Evolutionary conservation across 2,329 filamentous ascomycete genomes (phyloP).

Genomic region (Aureobasidium namibiae): DNA sequence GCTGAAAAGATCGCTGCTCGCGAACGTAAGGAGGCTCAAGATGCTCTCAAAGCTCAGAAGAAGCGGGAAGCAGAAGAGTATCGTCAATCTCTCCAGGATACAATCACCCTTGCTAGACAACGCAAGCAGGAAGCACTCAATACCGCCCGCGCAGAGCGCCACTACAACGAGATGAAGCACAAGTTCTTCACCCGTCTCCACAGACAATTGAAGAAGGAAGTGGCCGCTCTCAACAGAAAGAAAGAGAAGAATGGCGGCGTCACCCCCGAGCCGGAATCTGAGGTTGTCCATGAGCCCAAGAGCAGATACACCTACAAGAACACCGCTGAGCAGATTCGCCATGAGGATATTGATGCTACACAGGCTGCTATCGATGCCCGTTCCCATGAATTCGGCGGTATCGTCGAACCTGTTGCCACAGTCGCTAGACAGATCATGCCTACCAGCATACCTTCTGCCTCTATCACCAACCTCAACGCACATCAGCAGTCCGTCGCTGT

Average conservation of each 20-base stretch:
- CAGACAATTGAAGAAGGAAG: constrained; percentile 13
- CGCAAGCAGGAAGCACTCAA: constrained; percentile 4
- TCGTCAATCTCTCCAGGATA: constrained; percentile 2
- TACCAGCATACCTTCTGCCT: not conserved
- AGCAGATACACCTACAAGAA: constrained; percentile 5
- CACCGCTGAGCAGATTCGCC: not conserved
- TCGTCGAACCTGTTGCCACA: not conserved
- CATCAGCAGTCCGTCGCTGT: not conserved
- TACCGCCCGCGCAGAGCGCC: not conserved
- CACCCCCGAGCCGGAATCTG: not conserved
- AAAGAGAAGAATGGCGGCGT: not conserved
- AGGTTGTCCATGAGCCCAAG: not conserved
- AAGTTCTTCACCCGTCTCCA: not conserved
- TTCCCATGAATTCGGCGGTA: not conserved
- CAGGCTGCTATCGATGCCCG: not conserved
- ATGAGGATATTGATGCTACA: not conserved
- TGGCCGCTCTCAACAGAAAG: not conserved
- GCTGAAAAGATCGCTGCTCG: constrained; percentile 15
- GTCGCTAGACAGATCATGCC: not conserved
- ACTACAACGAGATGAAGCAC: constrained; percentile 3
- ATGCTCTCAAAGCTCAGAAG: not conserved
- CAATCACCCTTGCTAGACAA: not conserved
- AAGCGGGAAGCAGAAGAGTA: not conserved
- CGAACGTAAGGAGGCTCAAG: constrained; percentile 2
- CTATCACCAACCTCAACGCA: not conserved